phyloP scores from a whole-genome alignment of 1,284 basidiomycete genomes.

The Ganoderma resinaceum region DNA sequence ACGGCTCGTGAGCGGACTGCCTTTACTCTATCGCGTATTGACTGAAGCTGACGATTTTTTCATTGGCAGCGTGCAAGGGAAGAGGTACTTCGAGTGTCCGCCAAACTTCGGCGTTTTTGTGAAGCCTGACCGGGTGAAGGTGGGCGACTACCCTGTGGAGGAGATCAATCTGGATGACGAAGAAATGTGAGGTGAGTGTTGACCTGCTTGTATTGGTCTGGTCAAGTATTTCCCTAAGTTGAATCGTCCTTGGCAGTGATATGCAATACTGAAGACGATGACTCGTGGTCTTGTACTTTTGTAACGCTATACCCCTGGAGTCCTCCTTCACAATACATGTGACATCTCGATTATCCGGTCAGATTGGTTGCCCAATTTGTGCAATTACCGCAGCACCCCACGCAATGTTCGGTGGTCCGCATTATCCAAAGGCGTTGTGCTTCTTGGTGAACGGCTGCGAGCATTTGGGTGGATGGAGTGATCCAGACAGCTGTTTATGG shows the following conservation, averaged over 20 bases:
- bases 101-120: constrained; percentile 89
- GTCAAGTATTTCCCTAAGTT: not conserved
- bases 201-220: not conserved
- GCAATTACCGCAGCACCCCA: not conserved
- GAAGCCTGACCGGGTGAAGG: constrained; percentile 80
- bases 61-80: constrained; percentile 76
- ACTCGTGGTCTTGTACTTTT: not conserved
- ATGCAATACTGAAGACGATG: not conserved
- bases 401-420: not conserved
- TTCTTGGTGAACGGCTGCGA: not conserved
- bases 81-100: constrained; percentile 83
- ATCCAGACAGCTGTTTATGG: not conserved
- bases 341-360: not conserved
- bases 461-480: not conserved
- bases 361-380: not conserved
- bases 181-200: constrained; percentile 44
- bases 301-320: not conserved
- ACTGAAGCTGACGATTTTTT: not conserved
- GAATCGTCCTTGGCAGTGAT: not conserved
- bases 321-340: not conserved
- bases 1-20: constrained; percentile 81
- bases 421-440: not conserved
- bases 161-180: constrained; percentile 76
- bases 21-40: no score
- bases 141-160: constrained; percentile 89